Conservation (phyloP, 2,329 filamentous ascomycete species). For the Uncinocarpus reesii region DNA sequence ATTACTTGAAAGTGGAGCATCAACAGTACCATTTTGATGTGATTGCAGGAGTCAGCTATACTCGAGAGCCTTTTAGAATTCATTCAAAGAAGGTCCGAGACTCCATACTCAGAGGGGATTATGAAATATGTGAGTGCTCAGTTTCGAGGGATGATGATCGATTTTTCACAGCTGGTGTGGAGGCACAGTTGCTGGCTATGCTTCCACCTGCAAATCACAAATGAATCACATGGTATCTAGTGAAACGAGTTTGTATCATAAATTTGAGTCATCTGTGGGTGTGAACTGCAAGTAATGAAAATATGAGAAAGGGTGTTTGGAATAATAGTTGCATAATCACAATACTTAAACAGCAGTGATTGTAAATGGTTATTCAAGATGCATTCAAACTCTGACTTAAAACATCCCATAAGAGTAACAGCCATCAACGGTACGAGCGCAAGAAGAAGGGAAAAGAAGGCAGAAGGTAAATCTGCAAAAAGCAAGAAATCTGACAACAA, state of each 20-base stretch:
- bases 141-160: constrained; percentile 16
- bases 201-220: constrained; percentile 14
- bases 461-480: not conserved
- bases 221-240: not conserved
- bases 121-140: constrained; percentile 14
- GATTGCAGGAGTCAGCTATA: constrained; percentile 19
- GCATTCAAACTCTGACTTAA: not conserved
- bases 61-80: constrained; percentile 21
- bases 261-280: not conserved
- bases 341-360: not conserved
- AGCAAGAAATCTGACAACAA: not conserved
- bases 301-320: not conserved
- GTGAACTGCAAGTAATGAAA: constrained; percentile 1
- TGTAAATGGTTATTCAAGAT: not conserved
- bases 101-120: constrained; percentile 16
- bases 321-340: not conserved
- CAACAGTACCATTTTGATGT: constrained; percentile 19
- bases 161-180: constrained; percentile 14
- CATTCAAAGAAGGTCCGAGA: constrained; percentile 17
- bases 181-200: constrained; percentile 14
- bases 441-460: not conserved
- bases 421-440: not conserved
- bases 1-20: constrained; percentile 17
- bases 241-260: not conserved
- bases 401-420: not conserved